These are phyloP conservation scores for Rhizoclosmatium globosum DNA, from an alignment of 192 early-diverging fungal species.

Conservation along the genomic window DNA sequence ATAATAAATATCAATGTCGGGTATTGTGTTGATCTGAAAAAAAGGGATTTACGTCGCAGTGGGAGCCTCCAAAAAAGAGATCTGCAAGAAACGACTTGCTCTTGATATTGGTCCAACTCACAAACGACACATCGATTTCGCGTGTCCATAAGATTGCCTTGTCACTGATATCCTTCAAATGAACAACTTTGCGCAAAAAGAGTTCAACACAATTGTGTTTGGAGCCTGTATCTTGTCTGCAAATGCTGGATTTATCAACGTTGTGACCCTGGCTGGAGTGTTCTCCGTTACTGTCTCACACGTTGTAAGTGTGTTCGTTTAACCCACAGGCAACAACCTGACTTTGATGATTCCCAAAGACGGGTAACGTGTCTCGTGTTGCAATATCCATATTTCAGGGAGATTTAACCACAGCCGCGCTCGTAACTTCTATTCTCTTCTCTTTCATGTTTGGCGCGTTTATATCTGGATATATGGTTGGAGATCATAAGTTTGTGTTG, in stretches of 20 bases:
- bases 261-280: conserved; percentile 63
- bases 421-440: conserved; percentile 55
- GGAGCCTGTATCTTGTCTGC: conserved; percentile 57
- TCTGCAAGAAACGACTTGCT: no score
- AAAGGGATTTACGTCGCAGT: no score
- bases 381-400: conserved; percentile 54
- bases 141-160: no score
- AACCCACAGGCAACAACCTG: background rate
- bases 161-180: conserved; percentile 36
- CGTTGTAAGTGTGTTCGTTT: conserved; percentile 1
- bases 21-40: no score
- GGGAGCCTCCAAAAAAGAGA: background rate
- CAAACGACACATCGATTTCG: no score
- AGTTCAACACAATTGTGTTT: conserved; percentile 63
- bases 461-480: conserved; percentile 60
- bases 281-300: conserved; percentile 48
- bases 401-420: conserved; percentile 53
- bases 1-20: no score
- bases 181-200: conserved; percentile 60
- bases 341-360: conserved; percentile 41
- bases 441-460: conserved; percentile 64
- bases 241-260: conserved; percentile 71
- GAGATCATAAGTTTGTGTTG: conserved; percentile 65
- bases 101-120: no score
- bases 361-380: conserved; percentile 60